These are phyloP conservation scores for Podospora conica DNA, from an alignment of 495 filamentous ascomycete genomes.

Conservation along the genomic window DNA sequence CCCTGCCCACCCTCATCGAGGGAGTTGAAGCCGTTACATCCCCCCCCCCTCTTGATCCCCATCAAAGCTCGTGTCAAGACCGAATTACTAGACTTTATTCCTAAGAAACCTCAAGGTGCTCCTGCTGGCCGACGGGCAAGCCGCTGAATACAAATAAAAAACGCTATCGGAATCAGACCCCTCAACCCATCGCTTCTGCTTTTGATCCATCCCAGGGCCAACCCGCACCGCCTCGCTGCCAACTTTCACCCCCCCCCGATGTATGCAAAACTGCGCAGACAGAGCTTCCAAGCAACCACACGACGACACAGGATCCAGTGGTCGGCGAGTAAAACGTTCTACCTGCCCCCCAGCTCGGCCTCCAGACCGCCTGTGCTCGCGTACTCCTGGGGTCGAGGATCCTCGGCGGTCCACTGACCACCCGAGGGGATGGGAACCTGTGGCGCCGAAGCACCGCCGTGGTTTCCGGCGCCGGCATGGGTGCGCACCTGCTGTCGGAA, in stretches of 20 bases:
- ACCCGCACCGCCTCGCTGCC: neutral
- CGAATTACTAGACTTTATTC: neutral
- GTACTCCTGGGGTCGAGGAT: conserved; percentile 82
- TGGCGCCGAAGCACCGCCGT: conserved; percentile 22
- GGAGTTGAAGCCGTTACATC: too few species aligned
- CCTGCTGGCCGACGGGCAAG: neutral
- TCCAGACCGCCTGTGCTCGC: conserved; percentile 61
- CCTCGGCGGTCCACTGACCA: conserved; percentile 71
- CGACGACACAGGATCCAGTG: neutral
- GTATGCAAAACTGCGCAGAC: neutral
- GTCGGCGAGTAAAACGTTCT: neutral
- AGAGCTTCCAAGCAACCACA: neutral
- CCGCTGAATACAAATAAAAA: neutral
- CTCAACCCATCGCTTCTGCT: neutral
- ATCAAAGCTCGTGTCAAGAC: neutral
- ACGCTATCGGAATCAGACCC: neutral
- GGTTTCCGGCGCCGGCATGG: conserved; percentile 43
- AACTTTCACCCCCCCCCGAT: neutral
- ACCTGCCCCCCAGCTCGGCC: conserved; percentile 67
- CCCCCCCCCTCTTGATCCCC: too few species aligned
- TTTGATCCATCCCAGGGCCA: neutral
- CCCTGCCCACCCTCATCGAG: too few species aligned
- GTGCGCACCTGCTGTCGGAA: conserved; percentile 74
- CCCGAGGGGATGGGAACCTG: conserved; percentile 67
- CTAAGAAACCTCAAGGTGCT: neutral